Evolutionary conservation across 2,329 filamentous ascomycete genomes (phyloP).

Genomic region (Ceratocystis diversiconidia): DNA sequence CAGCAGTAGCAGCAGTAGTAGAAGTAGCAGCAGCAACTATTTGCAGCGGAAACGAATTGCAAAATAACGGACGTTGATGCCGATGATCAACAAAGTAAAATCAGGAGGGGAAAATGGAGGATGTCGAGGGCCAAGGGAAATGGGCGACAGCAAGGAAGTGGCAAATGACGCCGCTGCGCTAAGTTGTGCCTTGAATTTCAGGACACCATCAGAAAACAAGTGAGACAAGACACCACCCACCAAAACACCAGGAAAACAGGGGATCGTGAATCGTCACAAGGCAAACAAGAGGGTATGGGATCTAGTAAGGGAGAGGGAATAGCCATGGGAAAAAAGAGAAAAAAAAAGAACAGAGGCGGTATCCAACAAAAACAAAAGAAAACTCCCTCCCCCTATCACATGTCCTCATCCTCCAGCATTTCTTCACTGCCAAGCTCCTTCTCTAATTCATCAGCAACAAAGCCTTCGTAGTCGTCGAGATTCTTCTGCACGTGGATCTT

Average conservation of each 20-base stretch:
- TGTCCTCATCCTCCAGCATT: constrained; percentile 31
- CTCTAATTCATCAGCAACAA: constrained; percentile 88
- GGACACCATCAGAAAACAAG: constrained; percentile 3
- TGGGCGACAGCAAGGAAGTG: not conserved
- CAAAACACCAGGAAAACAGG: not conserved
- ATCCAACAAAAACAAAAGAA: not conserved
- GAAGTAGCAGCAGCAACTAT: too few species aligned
- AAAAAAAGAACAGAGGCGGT: not conserved
- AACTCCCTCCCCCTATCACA: not conserved
- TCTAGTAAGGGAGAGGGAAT: constrained; percentile 15
- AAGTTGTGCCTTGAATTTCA: constrained; percentile 5
- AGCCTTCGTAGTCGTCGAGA: constrained; percentile 85
- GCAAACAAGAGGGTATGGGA: not conserved
- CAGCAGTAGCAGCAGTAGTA: not conserved
- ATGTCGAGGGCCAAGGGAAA: not conserved
- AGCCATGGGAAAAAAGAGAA: constrained; percentile 18
- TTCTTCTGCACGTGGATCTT: constrained; percentile 92
- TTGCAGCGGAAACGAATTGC: too few species aligned
- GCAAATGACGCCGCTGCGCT: not conserved
- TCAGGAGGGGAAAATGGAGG: not conserved
- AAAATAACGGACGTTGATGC: too few species aligned
- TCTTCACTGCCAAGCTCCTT: constrained; percentile 59
- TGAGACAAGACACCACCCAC: not conserved
- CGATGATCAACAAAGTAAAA: not conserved
- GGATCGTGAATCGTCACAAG: constrained; percentile 14